phyloP scores from a whole-genome alignment of 371 early-diverging fungal species.

The Rhizopus stolonifer region DNA sequence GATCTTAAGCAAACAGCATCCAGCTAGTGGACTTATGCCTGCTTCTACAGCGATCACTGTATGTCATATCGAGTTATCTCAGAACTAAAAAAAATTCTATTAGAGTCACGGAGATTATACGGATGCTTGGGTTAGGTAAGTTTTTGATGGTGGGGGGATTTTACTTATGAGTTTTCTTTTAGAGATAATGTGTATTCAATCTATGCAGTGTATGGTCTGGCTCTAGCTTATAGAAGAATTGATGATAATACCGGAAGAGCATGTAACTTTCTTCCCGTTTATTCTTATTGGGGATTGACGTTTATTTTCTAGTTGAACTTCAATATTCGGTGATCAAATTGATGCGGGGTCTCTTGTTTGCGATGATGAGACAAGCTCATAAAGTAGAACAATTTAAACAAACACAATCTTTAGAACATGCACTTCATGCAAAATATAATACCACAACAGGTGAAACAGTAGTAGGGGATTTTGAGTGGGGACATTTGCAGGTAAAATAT shows the following conservation, averaged over 20 bases:
- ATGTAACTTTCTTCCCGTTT: constrained; percentile 46
- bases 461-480: constrained; percentile 89
- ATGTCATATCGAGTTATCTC: constrained; percentile 10
- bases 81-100: not conserved
- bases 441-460: constrained; percentile 84
- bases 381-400: constrained; percentile 85
- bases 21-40: constrained; percentile 83
- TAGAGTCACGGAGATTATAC: constrained; percentile 78
- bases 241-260: constrained; percentile 84
- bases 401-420: constrained; percentile 66
- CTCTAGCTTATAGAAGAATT: constrained; percentile 81
- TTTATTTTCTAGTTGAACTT: constrained; percentile 61
- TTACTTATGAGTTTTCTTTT: not conserved
- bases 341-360: constrained; percentile 70
- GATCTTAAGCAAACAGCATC: constrained; percentile 76
- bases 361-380: constrained; percentile 85
- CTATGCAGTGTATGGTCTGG: constrained; percentile 81
- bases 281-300: not conserved
- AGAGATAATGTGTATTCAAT: constrained; percentile 93
- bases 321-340: constrained; percentile 84
- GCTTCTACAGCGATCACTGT: constrained; percentile 85
- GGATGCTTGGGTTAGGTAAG: constrained; percentile 91
- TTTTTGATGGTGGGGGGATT: constrained; percentile 9
- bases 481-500: constrained; percentile 56
- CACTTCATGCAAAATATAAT: constrained; percentile 88